Conservation (phyloP, 306 rosid genomes). For the Castanea mollissima region DNA sequence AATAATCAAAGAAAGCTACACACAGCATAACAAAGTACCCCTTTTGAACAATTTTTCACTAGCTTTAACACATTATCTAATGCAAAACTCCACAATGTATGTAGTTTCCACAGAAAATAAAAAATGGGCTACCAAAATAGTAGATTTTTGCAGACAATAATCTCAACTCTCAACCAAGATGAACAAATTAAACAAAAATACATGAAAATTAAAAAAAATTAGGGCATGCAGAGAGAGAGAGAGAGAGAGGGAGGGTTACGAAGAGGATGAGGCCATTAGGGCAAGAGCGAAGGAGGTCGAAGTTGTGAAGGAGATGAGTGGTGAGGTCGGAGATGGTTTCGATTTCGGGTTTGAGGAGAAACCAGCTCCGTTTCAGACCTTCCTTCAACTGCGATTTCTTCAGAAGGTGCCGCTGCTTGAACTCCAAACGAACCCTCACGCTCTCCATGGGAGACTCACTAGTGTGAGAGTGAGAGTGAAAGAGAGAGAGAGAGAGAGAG, state of each 20-base stretch:
- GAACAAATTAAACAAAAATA: background rate
- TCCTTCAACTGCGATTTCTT: constrained; percentile 51
- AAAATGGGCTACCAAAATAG: too few species aligned
- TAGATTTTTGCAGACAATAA: too few species aligned
- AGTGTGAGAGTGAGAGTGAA: background rate
- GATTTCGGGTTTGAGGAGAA: constrained; percentile 70
- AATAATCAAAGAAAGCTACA: background rate
- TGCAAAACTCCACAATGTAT: too few species aligned
- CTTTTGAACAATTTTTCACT: background rate
- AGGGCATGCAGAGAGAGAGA: background rate
- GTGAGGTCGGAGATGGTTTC: constrained; percentile 67
- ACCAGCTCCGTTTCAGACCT: constrained; percentile 74
- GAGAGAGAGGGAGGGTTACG: constrained; percentile 33
- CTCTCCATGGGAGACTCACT: background rate
- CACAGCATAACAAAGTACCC: background rate
- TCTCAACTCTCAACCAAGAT: too few species aligned
- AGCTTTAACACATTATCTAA: background rate
- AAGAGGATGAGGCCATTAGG: constrained; percentile 67
- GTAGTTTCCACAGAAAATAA: too few species aligned
- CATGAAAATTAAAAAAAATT: background rate
- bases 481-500: background rate
- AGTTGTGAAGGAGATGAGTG: constrained; percentile 41
- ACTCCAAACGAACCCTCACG: constrained; percentile 66
- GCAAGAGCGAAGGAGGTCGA: constrained; percentile 58
- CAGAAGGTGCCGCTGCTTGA: constrained; percentile 49